These are phyloP conservation scores for Brassica nigra DNA, from an alignment of 345 rosid genomes.

Conservation along the genomic window DNA sequence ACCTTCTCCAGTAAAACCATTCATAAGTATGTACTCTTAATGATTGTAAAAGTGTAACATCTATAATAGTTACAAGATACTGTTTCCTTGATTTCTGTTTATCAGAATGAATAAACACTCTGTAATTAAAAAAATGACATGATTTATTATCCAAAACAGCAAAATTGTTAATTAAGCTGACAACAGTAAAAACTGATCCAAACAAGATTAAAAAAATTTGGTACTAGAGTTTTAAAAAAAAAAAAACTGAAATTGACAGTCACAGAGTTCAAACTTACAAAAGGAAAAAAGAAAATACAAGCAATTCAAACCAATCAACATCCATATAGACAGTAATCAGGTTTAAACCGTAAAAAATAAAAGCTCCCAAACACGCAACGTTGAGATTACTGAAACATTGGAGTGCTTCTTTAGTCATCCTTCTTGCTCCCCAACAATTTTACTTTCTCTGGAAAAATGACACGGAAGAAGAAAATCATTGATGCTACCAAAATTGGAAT, in stretches of 20 bases:
- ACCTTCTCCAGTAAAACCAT: slow-evolving; percentile 49
- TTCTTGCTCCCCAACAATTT: slow-evolving; percentile 51
- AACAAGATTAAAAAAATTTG: background rate
- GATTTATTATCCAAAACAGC: background rate
- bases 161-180: background rate
- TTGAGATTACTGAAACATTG: background rate
- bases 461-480: slow-evolving; percentile 63
- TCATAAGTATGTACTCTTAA: background rate
- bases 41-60: background rate
- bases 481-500: slow-evolving; percentile 51
- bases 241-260: background rate
- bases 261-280: background rate
- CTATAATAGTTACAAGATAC: background rate
- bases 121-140: background rate
- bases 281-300: background rate
- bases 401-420: slow-evolving; percentile 42
- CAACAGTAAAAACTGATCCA: background rate
- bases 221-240: background rate
- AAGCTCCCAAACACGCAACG: background rate
- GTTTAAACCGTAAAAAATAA: background rate
- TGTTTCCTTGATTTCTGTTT: background rate
- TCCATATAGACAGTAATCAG: background rate
- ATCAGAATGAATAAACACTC: background rate
- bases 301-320: slow-evolving; percentile 4
- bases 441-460: slow-evolving; percentile 70